A percentile compares a stretch with the other conserved stretches of the same genome.
These are phyloP conservation scores for Scytalidium lignicola DNA, from an alignment of 2,329 filamentous ascomycete genomes.

Conservation along the genomic window DNA sequence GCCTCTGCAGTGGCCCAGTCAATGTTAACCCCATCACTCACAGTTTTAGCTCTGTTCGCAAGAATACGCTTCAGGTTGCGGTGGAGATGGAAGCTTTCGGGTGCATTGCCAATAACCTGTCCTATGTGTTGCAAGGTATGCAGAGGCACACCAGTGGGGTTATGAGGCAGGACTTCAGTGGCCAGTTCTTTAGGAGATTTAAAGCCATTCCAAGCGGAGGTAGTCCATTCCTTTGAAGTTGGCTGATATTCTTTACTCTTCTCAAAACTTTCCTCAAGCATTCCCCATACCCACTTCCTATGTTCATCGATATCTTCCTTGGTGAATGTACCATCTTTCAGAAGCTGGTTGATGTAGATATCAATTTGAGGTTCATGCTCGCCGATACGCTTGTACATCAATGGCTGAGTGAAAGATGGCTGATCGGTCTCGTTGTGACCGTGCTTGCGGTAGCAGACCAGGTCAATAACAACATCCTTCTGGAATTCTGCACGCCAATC, in stretches of 20 bases:
- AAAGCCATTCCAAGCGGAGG: constrained; percentile 98
- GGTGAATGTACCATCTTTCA: constrained; percentile 90
- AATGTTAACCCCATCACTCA: constrained; percentile 87
- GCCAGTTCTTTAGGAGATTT: constrained; percentile 98
- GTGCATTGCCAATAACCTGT: constrained; percentile 69
- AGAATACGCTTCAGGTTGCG: constrained; percentile 97
- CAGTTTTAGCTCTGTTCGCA: constrained; percentile 81
- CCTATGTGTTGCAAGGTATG: constrained; percentile 77
- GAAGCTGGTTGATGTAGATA: constrained; percentile 85
- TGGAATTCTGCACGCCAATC: constrained; percentile 99
- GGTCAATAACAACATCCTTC: constrained; percentile 94
- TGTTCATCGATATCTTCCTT: constrained; percentile 98
- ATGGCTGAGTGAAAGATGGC: constrained; percentile 97
- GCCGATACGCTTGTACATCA: constrained; percentile 98
- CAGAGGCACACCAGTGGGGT: constrained; percentile 73
- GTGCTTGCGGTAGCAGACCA: constrained; percentile 98
- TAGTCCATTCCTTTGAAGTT: constrained; percentile 96
- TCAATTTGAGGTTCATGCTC: constrained; percentile 80
- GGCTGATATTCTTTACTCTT: constrained; percentile 98
- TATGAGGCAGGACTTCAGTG: constrained; percentile 87
- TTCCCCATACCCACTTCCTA: constrained; percentile 99
- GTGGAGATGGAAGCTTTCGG: constrained; percentile 84
- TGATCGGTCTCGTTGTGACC: constrained; percentile 99
- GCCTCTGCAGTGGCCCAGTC: constrained; percentile 98
- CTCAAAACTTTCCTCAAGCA: constrained; percentile 96